Evolutionary conservation across 2,329 filamentous ascomycete species (phyloP), one percentile per base, ranked within the genome.

Genomic region (Hypoxylon sp.): DNA sequence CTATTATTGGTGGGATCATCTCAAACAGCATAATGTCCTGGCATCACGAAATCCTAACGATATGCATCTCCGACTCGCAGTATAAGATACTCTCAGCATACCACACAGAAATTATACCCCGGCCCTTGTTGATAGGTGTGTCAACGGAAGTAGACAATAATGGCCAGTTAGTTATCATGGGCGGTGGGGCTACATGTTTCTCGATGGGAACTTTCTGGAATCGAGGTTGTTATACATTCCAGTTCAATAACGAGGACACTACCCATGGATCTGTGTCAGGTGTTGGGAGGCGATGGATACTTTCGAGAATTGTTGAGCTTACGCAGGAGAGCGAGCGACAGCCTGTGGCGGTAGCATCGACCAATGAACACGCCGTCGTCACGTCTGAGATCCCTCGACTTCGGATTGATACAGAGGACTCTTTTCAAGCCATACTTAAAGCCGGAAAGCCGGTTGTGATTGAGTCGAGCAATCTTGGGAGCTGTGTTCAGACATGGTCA

Each of bases 191-290:
- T 11, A 90, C 91, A 0, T 96, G 91, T 68, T 96, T 96, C 74
- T 91, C 90, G 0, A 96, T 96, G 79, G 91, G 91, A 1, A 89
- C 89, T 5, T 91, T 83, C 64, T 95, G 90, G 89, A 92, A 91
- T 40, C 77, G 78, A 21, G 83, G 83, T 6, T 65, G 59, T 30
- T 70, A 67, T 55, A 47, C 60, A 25, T 17, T 62, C 0, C 16
- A 11, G 5, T 43, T 53, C n/a, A 16, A 52, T 45, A 17, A 58
- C 7, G 13, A 20, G 4, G 9, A 29, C 7, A 19, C 37, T 2
- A 5, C 32, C 7, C 2, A 7, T 7, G n/a, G 7, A 7, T 2
- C 19, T 7, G 15, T 17, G 5, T n/a, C 6, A 19, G 15, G 6
- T 2, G 16, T n/a, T 3, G 19, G 15, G n/a, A 19, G 26, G 7